A percentile compares a stretch with the other conserved stretches of the same genome.
Evolutionary conservation across 164 flowering plant genomes (phyloP).

Genomic region (Macadamia integrifolia): DNA sequence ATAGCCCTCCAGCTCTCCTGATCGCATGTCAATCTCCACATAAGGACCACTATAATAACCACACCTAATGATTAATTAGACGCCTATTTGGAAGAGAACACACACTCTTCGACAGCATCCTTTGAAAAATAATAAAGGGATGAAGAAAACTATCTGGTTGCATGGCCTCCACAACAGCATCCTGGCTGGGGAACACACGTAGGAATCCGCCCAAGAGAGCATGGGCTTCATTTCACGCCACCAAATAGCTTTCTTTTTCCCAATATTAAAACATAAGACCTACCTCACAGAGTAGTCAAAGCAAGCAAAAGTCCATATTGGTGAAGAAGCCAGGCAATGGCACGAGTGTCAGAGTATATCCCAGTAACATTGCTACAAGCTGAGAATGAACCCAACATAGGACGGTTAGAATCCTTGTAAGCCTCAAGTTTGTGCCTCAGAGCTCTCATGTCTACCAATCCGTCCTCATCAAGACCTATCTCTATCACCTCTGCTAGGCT

Average conservation of each 20-base stretch:
- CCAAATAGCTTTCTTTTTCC: no score
- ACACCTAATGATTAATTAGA: no score
- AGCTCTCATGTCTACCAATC: constrained; percentile 47
- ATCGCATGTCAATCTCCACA: constrained; percentile 58
- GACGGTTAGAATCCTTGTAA: constrained; percentile 32
- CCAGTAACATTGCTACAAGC: constrained; percentile 79
- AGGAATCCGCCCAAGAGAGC: no score
- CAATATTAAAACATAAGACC: not conserved
- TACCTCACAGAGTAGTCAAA: constrained; percentile 37
- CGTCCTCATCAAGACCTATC: constrained; percentile 36
- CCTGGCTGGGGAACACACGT: no score
- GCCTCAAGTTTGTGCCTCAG: constrained; percentile 28
- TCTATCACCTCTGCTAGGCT: constrained; percentile 32
- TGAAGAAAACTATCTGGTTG: no score
- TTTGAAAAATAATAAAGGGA: no score
- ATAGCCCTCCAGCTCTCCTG: constrained; percentile 67
- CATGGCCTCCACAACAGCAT: no score
- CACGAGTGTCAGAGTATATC: constrained; percentile 37
- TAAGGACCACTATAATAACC: constrained; percentile 45
- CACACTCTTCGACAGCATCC: no score
- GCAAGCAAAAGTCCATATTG: constrained; percentile 49
- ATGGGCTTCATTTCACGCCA: no score
- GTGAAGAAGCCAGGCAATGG: constrained; percentile 46
- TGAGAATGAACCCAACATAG: constrained; percentile 64
- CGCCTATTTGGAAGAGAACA: no score